A percentile compares a stretch with the other conserved stretches of the same genome.
phyloP scores from a whole-genome alignment of 305 asterid species.

The Fraxinus dipetala region DNA sequence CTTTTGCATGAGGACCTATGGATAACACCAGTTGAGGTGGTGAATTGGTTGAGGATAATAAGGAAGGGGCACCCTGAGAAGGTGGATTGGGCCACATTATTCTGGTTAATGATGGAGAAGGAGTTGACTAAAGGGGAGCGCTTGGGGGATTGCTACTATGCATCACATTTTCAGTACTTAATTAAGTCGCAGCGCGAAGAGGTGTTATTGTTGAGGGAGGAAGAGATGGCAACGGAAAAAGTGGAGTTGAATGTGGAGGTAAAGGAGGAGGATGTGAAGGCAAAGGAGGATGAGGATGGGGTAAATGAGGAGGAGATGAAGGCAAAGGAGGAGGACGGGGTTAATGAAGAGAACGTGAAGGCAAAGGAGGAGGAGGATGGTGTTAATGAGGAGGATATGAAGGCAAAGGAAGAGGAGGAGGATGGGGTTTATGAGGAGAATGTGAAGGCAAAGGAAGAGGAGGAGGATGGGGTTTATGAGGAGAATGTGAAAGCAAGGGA shows the following conservation, averaged over 20 bases:
- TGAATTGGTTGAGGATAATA: conserved; percentile 48
- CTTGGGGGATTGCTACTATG: conserved; percentile 70
- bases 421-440: too few relatives aligned
- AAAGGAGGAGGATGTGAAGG: conserved; percentile 29
- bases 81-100: conserved; percentile 79
- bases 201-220: conserved; percentile 30
- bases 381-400: too few relatives aligned
- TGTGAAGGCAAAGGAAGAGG: too few relatives aligned
- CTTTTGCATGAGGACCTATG: conserved; percentile 73
- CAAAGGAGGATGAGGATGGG: conserved; percentile 29
- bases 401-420: too few relatives aligned
- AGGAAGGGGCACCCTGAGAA: conserved; percentile 73
- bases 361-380: too few relatives aligned
- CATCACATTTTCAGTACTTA: conserved; percentile 74
- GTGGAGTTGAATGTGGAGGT: conserved; percentile 31
- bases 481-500: too few relatives aligned
- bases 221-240: conserved; percentile 9
- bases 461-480: too few relatives aligned
- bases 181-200: conserved; percentile 50
- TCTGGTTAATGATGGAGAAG: conserved; percentile 89
- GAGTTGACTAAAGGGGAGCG: conserved; percentile 61
- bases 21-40: conserved; percentile 67
- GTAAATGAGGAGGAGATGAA: conserved; percentile 12
- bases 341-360: too few relatives aligned
- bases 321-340: background rate